Conservation (phyloP, 208 protist genomes). For the Tritrichomonas foetus region DNA sequence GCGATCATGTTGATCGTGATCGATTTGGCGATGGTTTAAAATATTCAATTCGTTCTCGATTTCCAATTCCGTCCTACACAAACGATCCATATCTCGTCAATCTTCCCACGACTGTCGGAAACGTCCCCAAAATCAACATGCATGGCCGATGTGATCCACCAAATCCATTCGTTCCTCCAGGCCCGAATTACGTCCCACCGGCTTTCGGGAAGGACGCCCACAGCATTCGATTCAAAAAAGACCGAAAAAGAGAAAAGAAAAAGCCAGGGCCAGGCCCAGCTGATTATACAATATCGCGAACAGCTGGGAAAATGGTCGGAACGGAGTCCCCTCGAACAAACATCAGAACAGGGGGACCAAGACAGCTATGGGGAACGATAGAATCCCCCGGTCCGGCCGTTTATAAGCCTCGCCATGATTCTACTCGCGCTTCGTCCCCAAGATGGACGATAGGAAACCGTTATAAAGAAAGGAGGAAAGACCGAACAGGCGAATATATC, state of each 20-base stretch:
- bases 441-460: neutral
- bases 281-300: neutral
- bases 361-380: neutral
- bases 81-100: neutral
- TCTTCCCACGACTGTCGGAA: neutral
- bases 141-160: too few relatives aligned
- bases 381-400: neutral
- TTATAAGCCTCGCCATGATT: neutral
- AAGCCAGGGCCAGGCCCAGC: neutral
- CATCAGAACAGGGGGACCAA: neutral
- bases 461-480: neutral
- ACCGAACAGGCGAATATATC: neutral
- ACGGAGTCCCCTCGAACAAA: neutral
- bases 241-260: neutral
- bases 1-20: neutral
- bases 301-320: neutral
- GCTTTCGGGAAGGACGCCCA: neutral
- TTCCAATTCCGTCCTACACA: too few relatives aligned
- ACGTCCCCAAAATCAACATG: neutral
- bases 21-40: neutral
- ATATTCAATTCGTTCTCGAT: neutral
- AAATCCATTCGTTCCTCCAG: neutral
- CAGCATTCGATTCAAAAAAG: neutral
- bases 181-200: conserved; percentile 6
- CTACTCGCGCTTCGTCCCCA: neutral